These are phyloP conservation scores for Senna tora DNA, from an alignment of 306 rosid genomes.

Conservation along the genomic window DNA sequence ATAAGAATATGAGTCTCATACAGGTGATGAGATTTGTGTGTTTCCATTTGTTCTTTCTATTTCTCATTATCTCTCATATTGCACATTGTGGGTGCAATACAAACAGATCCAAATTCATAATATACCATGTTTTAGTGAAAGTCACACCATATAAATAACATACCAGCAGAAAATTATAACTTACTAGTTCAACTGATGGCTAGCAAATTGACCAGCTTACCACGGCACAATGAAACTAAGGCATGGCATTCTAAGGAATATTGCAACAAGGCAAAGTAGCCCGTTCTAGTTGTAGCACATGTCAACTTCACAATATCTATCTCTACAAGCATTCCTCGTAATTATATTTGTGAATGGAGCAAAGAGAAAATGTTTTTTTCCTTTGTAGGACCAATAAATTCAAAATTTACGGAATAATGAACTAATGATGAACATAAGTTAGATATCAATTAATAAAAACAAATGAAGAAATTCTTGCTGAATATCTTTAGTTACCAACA, in stretches of 20 bases:
- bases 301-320: not conserved
- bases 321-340: not conserved
- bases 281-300: not conserved
- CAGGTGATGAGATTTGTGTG: too few species aligned
- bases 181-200: not conserved
- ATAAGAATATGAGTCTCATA: too few species aligned
- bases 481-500: too few species aligned
- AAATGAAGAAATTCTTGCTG: not conserved
- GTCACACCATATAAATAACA: not conserved
- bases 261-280: not conserved
- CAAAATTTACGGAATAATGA: slow-evolving; percentile 1
- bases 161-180: slow-evolving; percentile 1
- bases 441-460: too few species aligned
- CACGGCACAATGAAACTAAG: not conserved
- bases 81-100: too few species aligned
- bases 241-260: not conserved
- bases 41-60: too few species aligned
- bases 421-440: not conserved
- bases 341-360: not conserved
- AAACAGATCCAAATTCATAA: not conserved
- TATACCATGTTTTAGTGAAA: not conserved
- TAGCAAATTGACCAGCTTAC: not conserved
- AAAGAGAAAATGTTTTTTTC: not conserved
- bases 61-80: too few species aligned
- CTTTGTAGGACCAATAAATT: not conserved